phyloP scores from a whole-genome alignment of 176 grass and related monocot species.

The Secale cereale region DNA sequence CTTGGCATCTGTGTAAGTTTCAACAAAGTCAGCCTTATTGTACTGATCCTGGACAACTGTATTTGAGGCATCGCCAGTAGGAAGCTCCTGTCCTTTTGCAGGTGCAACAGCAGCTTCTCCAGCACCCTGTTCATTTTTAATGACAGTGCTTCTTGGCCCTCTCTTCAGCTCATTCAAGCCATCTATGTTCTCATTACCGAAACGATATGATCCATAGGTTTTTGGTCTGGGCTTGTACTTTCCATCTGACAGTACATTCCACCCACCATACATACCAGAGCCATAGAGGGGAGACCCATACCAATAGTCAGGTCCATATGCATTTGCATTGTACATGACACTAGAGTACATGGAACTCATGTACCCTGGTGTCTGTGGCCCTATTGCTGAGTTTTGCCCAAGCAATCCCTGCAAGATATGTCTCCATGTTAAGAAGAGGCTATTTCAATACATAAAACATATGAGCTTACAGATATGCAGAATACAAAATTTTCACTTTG shows the following conservation, averaged over 20 bases:
- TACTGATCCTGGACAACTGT: conserved; percentile 53
- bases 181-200: conserved; percentile 59
- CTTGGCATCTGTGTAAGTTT: conserved; percentile 66
- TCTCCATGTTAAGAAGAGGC: not conserved
- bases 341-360: conserved; percentile 56
- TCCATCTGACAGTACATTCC: conserved; percentile 50
- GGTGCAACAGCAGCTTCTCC: conserved; percentile 26
- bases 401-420: conserved; percentile 20
- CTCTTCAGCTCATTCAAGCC: conserved; percentile 83
- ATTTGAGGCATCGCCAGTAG: conserved; percentile 16
- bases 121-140: conserved; percentile 45
- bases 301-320: conserved; percentile 44
- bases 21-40: conserved; percentile 64
- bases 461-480: not conserved
- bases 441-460: not conserved
- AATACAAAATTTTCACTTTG: not conserved
- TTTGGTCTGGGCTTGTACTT: conserved; percentile 66
- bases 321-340: conserved; percentile 54
- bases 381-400: not conserved
- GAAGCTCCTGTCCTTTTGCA: conserved; percentile 44
- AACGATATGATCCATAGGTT: conserved; percentile 54
- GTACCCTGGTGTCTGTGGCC: conserved; percentile 28
- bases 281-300: conserved; percentile 62
- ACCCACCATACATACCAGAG: conserved; percentile 54
- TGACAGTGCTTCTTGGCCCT: conserved; percentile 65